A percentile compares a stretch with the other conserved stretches of the same genome.
Evolutionary conservation across 2,329 filamentous ascomycete genomes (phyloP).

Genomic region (Xylariaceae sp.): DNA sequence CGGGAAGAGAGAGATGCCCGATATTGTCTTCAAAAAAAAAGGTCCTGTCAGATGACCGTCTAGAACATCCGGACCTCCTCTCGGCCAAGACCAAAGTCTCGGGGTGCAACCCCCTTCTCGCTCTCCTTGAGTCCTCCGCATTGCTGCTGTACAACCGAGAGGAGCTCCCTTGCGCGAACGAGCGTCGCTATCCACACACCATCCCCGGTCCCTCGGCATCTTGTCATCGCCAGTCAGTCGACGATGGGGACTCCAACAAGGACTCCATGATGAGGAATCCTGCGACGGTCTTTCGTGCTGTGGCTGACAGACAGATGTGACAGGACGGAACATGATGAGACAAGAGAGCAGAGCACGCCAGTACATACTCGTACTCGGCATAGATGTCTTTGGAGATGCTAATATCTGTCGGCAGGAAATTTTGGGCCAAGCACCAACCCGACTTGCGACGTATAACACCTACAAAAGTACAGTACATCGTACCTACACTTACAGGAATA

Average conservation of each 20-base stretch:
- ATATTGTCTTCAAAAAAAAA: not conserved
- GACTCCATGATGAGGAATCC: not conserved
- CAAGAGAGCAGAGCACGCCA: too few relatives aligned
- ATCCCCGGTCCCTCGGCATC: not conserved
- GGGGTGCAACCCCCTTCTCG: not conserved
- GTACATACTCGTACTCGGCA: too few relatives aligned
- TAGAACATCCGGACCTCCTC: not conserved
- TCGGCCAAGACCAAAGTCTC: not conserved
- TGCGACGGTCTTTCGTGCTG: not conserved
- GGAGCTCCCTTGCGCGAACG: not conserved
- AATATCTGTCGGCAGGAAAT: not conserved
- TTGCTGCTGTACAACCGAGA: not conserved
- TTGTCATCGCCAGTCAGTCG: not conserved
- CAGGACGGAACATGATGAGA: too few relatives aligned
- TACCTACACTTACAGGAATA: not conserved
- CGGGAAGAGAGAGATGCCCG: not conserved
- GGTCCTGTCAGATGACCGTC: not conserved
- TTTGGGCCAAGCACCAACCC: not conserved
- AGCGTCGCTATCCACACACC: not conserved
- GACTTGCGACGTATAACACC: not conserved
- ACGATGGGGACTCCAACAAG: not conserved
- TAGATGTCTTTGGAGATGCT: not conserved
- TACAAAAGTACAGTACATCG: not conserved
- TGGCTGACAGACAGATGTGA: not conserved
- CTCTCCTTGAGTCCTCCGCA: not conserved